phyloP scores from a whole-genome alignment of 345 rosid genomes.

The Aquilaria yunnanensis region DNA sequence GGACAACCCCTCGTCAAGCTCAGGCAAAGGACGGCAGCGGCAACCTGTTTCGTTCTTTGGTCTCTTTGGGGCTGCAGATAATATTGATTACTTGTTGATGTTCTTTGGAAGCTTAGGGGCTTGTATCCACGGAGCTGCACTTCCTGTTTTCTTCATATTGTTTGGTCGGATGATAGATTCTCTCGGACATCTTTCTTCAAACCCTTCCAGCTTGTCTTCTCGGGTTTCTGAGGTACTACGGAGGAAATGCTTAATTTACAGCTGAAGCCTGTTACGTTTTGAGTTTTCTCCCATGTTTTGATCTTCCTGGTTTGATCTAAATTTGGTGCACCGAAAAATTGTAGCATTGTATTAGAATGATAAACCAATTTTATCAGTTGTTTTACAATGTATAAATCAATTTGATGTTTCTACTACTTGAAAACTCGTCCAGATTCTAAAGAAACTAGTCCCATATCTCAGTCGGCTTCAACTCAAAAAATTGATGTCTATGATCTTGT shows the following conservation, averaged over 20 bases:
- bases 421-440: no score
- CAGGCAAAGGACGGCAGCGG: constrained; percentile 1
- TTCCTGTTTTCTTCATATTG: constrained; percentile 62
- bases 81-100: constrained; percentile 48
- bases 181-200: constrained; percentile 46
- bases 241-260: background rate
- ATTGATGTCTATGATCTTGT: background rate
- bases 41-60: constrained; percentile 48
- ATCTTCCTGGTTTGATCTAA: background rate
- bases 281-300: background rate
- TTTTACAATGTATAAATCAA: no score
- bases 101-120: constrained; percentile 54
- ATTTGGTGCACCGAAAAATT: background rate
- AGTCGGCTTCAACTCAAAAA: no score
- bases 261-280: background rate
- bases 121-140: constrained; percentile 60
- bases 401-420: no score
- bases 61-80: constrained; percentile 61
- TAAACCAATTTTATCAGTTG: no score
- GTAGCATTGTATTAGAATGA: no score
- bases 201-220: constrained; percentile 47
- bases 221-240: constrained; percentile 48
- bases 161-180: constrained; percentile 69
- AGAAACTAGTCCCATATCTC: no score
- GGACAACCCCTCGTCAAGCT: constrained; percentile 9